Evolutionary conservation across 345 rosid genomes (phyloP).

Genomic region (Murraya paniculata): DNA sequence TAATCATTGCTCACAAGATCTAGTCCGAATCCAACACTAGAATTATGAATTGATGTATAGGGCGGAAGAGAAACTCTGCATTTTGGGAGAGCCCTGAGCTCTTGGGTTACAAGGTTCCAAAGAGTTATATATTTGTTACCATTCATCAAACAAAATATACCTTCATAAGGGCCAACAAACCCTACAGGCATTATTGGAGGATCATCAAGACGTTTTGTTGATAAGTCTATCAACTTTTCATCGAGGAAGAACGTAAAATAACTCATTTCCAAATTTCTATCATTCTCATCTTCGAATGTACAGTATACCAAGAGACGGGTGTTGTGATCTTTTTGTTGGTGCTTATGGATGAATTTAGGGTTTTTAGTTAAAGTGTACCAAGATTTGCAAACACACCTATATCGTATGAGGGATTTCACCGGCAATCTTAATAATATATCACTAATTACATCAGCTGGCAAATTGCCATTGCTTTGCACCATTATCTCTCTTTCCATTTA

Average conservation of each 20-base stretch:
- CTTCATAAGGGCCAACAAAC: not conserved
- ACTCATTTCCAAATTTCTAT: not conserved
- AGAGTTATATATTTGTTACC: not conserved
- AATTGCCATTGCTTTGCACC: not conserved
- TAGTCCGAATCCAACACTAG: not conserved
- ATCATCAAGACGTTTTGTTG: no score
- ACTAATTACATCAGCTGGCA: not conserved
- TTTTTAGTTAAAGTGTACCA: rapidly evolving
- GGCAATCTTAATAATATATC: not conserved
- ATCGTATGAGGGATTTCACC: not conserved
- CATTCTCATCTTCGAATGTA: not conserved
- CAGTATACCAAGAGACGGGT: not conserved
- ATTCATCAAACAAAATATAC: not conserved
- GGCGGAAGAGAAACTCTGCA: not conserved
- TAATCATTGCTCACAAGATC: not conserved
- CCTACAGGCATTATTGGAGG: not conserved
- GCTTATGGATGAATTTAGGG: not conserved
- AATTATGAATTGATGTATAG: no score
- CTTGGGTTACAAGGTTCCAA: not conserved
- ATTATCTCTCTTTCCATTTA: constrained; percentile 1
- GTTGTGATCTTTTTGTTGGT: not conserved
- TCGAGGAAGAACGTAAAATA: not conserved
- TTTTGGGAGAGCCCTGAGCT: not conserved
- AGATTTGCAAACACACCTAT: not conserved
- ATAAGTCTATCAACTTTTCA: not conserved